Evolutionary conservation across 2,329 filamentous ascomycete genomes (phyloP), one percentile per base, ranked within the genome.

Genomic region (Phaeophleospora eucalypticola): DNA sequence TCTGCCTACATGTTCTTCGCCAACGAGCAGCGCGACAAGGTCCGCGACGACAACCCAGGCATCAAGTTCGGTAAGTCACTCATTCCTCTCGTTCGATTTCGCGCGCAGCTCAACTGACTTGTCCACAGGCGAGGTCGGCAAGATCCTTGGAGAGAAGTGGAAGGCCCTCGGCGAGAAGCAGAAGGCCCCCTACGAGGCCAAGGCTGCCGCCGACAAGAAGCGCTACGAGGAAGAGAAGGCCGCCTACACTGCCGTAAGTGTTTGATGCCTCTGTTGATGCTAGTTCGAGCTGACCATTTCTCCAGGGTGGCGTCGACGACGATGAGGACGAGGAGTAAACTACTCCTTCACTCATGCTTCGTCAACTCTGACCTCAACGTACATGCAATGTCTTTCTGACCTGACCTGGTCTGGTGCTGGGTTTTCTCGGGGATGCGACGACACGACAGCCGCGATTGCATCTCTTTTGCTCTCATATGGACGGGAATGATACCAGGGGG

Each of bases 1-100:
- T 97, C 93, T 44, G 93, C 93, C 57, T 98, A 98, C 83, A 98
- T 98, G 93, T 97, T 97, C 86, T 98, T 97, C 71, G 93, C 93
- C 82, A 97, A 97, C 68, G 93, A 97, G 76, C 89, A 96, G 77
- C 90, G 93, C 63, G 91, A 97, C 69, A 95, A 93, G 72, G 93
- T 98, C 62, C 89, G 93, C 64, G 89, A 95, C 70, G 91, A 97
- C 74, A 97, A 97, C 81, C 91, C 91, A 33, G 91, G 90, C 64
- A 95, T 97, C 76, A 86, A 86, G 62, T 98, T 98, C 74, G 93
- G 89, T 85, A 80, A 61, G 80, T 68, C 40, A 12, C 19, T 38
- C 41, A 15, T 15, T 29, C 36, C 33, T 19, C 8, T 29, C 16
- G 8, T 14, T 45, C 18, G 4, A 3, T 19, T 17, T 4, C 36